phyloP scores from a whole-genome alignment of 2,329 filamentous ascomycete species.

The Plenodomus lindquistii region DNA sequence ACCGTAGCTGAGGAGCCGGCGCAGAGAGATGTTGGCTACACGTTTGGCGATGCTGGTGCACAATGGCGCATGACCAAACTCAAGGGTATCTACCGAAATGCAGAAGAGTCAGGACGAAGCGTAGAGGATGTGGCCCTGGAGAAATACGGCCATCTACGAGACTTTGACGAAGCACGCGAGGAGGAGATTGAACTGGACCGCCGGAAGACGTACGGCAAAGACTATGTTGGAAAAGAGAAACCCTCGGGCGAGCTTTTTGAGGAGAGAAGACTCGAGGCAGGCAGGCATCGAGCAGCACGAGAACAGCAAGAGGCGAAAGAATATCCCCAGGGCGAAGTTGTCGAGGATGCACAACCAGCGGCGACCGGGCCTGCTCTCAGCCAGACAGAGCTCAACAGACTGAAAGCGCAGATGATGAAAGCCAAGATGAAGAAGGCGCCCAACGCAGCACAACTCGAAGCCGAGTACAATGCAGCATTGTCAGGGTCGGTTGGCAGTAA shows the following conservation, averaged over 20 bases:
- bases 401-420: slow-evolving; percentile 95
- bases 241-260: slow-evolving; percentile 85
- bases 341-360: slow-evolving; percentile 59
- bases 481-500: slow-evolving; percentile 61
- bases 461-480: slow-evolving; percentile 78
- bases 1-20: slow-evolving; percentile 51
- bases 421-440: slow-evolving; percentile 81
- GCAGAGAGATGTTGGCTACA: slow-evolving; percentile 72
- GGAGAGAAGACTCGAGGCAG: slow-evolving; percentile 69
- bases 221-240: slow-evolving; percentile 82
- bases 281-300: slow-evolving; percentile 48
- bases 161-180: slow-evolving; percentile 91
- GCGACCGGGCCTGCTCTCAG: slow-evolving; percentile 62
- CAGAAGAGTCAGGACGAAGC: slow-evolving; percentile 70
- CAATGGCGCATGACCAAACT: slow-evolving; percentile 97
- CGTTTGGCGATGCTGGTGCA: slow-evolving; percentile 85
- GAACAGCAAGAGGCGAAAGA: slow-evolving; percentile 34
- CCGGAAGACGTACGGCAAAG: slow-evolving; percentile 78
- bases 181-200: slow-evolving; percentile 90
- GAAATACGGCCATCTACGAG: slow-evolving; percentile 76
- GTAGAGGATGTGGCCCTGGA: slow-evolving; percentile 84
- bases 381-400: slow-evolving; percentile 79
- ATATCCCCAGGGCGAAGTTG: slow-evolving; percentile 58
- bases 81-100: slow-evolving; percentile 78
- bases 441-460: slow-evolving; percentile 75